Conservation (phyloP, 73 alveolate genomes). For the Urostyla sp. region DNA sequence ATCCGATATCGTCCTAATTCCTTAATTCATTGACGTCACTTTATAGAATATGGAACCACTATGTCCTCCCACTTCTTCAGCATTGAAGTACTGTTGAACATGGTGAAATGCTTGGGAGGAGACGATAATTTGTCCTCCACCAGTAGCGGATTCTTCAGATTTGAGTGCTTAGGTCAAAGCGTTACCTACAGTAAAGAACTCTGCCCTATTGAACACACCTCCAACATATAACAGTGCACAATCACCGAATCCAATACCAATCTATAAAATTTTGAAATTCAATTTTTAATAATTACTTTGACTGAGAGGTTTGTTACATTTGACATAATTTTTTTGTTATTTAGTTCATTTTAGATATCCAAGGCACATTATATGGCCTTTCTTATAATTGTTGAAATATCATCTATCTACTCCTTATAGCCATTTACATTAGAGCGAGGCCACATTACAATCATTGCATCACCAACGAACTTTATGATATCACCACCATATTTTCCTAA, state of each 20-base stretch:
- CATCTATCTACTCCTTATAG: constrained; percentile 39
- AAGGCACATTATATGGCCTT: constrained; percentile 92
- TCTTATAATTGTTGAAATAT: constrained; percentile 68
- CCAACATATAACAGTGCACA: constrained; percentile 95
- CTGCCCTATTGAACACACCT: constrained; percentile 96
- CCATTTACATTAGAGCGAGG: constrained; percentile 67
- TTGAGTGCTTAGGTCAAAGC: constrained; percentile 93
- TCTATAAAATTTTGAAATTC: constrained; percentile 9
- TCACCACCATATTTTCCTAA: constrained; percentile 97
- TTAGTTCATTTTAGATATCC: constrained; percentile 86
- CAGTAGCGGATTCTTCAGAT: constrained; percentile 92
- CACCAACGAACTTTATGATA: constrained; percentile 96
- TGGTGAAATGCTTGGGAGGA: constrained; percentile 83
- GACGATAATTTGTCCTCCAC: constrained; percentile 94
- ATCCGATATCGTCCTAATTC: constrained; percentile 92
- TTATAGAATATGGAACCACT: constrained; percentile 51
- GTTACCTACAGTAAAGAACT: constrained; percentile 94
- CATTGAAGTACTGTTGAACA: constrained; percentile 79
- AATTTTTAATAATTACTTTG: constrained; percentile 4
- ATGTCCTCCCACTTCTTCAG: constrained; percentile 49
- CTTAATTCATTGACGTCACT: constrained; percentile 65
- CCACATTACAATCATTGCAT: constrained; percentile 97
- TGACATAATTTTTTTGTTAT: constrained; percentile 87
- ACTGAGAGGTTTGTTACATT: constrained; percentile 74
- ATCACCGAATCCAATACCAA: constrained; percentile 96